Base-by-base conservation (phyloP, 306 rosid genomes). In the Dicorynia guianensis region DNA sequence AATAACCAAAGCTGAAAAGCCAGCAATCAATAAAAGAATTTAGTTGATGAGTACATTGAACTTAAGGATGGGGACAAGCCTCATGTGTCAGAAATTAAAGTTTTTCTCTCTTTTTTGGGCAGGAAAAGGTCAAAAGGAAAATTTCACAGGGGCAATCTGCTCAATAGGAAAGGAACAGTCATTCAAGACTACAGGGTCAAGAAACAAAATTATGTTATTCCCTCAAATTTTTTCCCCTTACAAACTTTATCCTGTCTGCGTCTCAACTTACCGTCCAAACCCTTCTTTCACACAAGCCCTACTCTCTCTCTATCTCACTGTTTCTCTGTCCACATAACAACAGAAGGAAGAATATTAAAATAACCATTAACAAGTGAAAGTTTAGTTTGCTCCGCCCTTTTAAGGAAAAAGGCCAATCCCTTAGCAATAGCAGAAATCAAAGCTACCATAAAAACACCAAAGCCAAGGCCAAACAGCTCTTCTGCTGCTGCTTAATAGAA, bases 131-230 rank as follows among this genome's bases (percentile, higher is more conserved):
- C 3, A 76, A 71, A 66, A 67, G 57, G 44, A 25, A 7, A 69
- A 39, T 74, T 47, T 8, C 33, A 38, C 13, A 69, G 81, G 90
- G 94, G 87, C 44, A 87, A 78, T 84, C n/a, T 34, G 52, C 96
- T 81, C 88, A 80, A 44, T 69, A 48, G 12, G 40, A 7, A 72
- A 82, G 79, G 89, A 90, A 85, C 87, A 82, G 95, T 85, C 94
- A 88, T 82, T 93, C 94, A 84, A 85, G 59, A 69, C 80, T 75
- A 75, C 87, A 71, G 80, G 73, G 84, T 75, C 48, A 72, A 73
- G 86, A 83, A 75, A 67, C 86, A 83, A 86, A 82, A 90, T 83
- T 89, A 90, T 90, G 91, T 80, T 82, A 69, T 85, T 83, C 79
- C 69, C 83, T 76, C 76, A 75, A 75, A 49, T 81, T 85, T 82